These are phyloP conservation scores for Wickerhamiella infanticola DNA, from an alignment of 1,139 yeast species.

Conservation along the genomic window DNA sequence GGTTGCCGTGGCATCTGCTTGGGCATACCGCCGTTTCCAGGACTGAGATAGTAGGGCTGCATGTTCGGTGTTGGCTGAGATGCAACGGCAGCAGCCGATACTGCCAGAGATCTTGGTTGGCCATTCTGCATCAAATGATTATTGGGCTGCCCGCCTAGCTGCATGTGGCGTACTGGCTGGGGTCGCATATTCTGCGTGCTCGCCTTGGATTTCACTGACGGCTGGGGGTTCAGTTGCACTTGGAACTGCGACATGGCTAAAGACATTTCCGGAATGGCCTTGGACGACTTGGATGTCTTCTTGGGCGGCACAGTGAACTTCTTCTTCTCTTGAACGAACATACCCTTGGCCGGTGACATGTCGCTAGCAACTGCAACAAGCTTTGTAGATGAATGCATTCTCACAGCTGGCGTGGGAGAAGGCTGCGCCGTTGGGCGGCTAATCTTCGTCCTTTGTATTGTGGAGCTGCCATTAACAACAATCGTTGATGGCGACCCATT, in stretches of 20 bases:
- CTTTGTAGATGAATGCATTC: slow-evolving; percentile 16
- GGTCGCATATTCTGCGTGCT: not conserved
- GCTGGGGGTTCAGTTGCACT: slow-evolving; percentile 15
- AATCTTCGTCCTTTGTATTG: slow-evolving; percentile 6
- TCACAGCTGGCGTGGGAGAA: slow-evolving; percentile 20
- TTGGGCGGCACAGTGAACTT: not conserved
- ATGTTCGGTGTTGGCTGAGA: not conserved
- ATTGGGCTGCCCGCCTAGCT: slow-evolving; percentile 4
- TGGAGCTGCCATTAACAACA: slow-evolving; percentile 1
- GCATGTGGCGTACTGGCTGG: not conserved
- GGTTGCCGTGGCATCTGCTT: slow-evolving; percentile 2
- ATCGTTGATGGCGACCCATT: slow-evolving; percentile 10
- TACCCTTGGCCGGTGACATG: slow-evolving; percentile 20
- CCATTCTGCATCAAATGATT: slow-evolving; percentile 4
- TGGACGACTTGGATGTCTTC: slow-evolving; percentile 6
- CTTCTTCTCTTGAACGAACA: slow-evolving; percentile 10
- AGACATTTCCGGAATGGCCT: slow-evolving; percentile 18
- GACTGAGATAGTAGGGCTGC: slow-evolving; percentile 2
- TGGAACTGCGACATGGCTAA: slow-evolving; percentile 20
- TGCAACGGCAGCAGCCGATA: slow-evolving; percentile 7
- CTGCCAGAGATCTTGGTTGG: slow-evolving; percentile 4
- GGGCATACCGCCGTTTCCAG: not conserved
- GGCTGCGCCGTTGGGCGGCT: slow-evolving; percentile 6
- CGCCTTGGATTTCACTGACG: not conserved
- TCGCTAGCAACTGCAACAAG: slow-evolving; percentile 20